Conservation (phyloP, 1,284 basidiomycete genomes). For the Ceratobasidium sp. region DNA sequence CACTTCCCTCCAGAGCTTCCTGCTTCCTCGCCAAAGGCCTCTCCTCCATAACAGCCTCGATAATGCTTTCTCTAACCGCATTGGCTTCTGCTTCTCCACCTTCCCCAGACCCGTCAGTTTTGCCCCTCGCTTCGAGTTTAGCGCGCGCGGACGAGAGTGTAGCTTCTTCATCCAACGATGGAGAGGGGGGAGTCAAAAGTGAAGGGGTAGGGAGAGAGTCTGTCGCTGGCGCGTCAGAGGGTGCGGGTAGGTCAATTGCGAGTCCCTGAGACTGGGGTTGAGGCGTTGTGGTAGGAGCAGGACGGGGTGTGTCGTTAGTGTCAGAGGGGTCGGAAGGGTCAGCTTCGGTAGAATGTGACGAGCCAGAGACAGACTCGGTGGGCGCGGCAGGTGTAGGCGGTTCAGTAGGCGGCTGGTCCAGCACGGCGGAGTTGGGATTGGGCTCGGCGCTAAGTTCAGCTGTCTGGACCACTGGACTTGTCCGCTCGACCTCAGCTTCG, state of each 20-base stretch:
- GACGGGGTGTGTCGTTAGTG: neutral
- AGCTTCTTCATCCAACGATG: conserved; percentile 22
- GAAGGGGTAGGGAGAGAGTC: conserved; percentile 31
- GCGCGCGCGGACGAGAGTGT: conserved; percentile 41
- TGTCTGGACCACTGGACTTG: conserved; percentile 17
- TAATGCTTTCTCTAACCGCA: conserved; percentile 63
- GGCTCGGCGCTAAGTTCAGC: conserved; percentile 3
- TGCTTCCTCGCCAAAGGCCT: conserved; percentile 91
- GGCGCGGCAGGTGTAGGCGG: conserved; percentile 3
- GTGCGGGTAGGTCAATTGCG: neutral
- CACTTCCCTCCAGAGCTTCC: conserved; percentile 69
- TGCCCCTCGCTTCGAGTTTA: conserved; percentile 43
- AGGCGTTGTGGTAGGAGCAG: neutral
- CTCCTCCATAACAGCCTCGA: conserved; percentile 88
- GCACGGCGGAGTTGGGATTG: conserved; percentile 11
- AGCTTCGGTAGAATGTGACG: neutral
- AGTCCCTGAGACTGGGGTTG: neutral
- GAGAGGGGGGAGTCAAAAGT: conserved; percentile 18
- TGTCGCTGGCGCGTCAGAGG: neutral
- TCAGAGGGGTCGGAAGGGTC: conserved; percentile 5
- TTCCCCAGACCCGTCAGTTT: conserved; percentile 10
- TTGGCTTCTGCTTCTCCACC: conserved; percentile 46
- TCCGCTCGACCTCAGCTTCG: conserved; percentile 16
- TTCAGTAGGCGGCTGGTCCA: conserved; percentile 25
- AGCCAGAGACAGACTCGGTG: conserved; percentile 2